Base-by-base conservation (phyloP, 495 filamentous ascomycete genomes). In the Aspergillus sparsus region DNA sequence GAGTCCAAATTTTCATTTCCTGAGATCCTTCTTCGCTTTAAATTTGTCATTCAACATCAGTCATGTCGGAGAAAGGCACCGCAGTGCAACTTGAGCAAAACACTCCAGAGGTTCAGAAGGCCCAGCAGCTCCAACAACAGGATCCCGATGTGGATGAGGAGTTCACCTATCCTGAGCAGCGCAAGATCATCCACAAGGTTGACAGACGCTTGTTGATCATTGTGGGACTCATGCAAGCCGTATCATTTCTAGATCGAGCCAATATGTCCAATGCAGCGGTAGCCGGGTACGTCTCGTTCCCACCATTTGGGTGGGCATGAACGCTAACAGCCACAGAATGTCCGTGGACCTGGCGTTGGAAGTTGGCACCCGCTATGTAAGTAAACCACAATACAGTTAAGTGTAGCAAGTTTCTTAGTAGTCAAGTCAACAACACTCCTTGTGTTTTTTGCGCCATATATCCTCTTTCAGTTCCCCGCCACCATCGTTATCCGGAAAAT, bases 371-470 rank as follows among this genome's bases (percentile, higher is more conserved):
- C 74, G 53, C 7, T 56, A 56, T 27, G 53, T 56, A 3, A 31
- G 57, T 51, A 68, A 8, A 8, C 18, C 47, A 50, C n/a, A 21
- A 11, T 8, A 1, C 44, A 3, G 7, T 47, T 13, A 18, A 16
- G 7, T 6, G n/a, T 13, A 4, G n/a, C 44, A 5, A 47, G 21
- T 49, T 5, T 27, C 37, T 41, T 3, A 41, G 37, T 11, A 1
- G n/a, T 41, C 37, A 74, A 76, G 44, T 77, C 71, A 36, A 75
- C 81, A 61, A 71, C 83, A 45, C 72, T 80, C 13, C 69, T 85
- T 18, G 75, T 83, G 51, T 86, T 87, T 71, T 87, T 85, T 70
- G 68, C 78, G 46, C 73, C 83, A 6, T 86, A 87, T 57, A 68
- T 82, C 51, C 11, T 84, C 46, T 83, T 81, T 65, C 83, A 87